Conservation (phyloP, 805 yeast genomes). For the Candida stauntonica region DNA sequence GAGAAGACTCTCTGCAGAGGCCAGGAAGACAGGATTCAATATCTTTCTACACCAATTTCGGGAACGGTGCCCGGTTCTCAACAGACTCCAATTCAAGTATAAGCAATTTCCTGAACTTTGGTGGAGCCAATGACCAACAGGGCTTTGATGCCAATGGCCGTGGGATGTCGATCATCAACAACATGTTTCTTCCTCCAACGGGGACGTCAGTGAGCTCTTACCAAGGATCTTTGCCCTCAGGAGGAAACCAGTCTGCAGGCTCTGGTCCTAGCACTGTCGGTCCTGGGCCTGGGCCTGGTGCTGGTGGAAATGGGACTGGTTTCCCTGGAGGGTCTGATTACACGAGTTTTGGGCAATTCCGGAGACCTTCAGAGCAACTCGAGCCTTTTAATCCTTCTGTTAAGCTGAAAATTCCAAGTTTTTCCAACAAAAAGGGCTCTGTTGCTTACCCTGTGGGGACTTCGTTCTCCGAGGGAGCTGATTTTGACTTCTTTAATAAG, state of each 20-base stretch:
- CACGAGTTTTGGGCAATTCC: slow-evolving; percentile 27
- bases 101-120: slow-evolving; percentile 18
- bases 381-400: slow-evolving; percentile 41
- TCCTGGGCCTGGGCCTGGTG: neutral
- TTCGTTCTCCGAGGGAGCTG: slow-evolving; percentile 17
- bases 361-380: slow-evolving; percentile 47
- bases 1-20: slow-evolving; percentile 18
- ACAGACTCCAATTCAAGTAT: slow-evolving; percentile 28
- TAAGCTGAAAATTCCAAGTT: slow-evolving; percentile 28
- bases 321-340: slow-evolving; percentile 7
- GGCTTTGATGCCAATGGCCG: slow-evolving; percentile 23
- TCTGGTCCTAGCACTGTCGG: neutral
- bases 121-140: slow-evolving; percentile 4
- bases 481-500: slow-evolving; percentile 25
- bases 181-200: slow-evolving; percentile 23
- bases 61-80: slow-evolving; percentile 24
- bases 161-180: slow-evolving; percentile 25
- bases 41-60: slow-evolving; percentile 25
- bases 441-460: neutral
- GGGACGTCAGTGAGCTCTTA: slow-evolving; percentile 3
- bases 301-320: neutral
- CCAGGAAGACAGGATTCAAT: slow-evolving; percentile 26
- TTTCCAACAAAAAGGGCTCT: slow-evolving; percentile 12
- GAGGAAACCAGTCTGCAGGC: neutral
- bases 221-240: neutral